Evolutionary conservation across 148 eudicot species (phyloP), one percentile per base, ranked within the genome.

Genomic region (Spergularia marina): DNA sequence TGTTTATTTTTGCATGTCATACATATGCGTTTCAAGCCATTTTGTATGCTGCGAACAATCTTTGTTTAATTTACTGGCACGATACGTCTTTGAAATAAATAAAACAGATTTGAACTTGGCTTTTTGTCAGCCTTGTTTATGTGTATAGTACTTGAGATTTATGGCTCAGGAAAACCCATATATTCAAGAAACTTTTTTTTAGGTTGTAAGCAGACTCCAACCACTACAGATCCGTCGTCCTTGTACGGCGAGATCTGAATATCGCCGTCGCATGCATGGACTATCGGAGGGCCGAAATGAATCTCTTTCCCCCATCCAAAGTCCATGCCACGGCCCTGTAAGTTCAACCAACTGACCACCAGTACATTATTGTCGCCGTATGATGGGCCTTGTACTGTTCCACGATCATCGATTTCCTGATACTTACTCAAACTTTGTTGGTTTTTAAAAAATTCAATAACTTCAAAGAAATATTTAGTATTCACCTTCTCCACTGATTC

Each of bases 251-350:
- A 56, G 3, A 56, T 56, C 18, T 56, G 21, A n/a, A 76, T 14
- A 17, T 69, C 68, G 9, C 74, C 74, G 23, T 77, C 74, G 4
- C 59, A 53, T 8, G 55, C 51, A 36, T 60, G 68, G 6, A n/a
- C 21, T 0, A 71, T 17, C 16, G 64, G 40, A 2, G 71, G 76
- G 0, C 57, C 76, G 64, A 72, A 53, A 23, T 30, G 68, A 4
- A 72, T 44, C 76, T 78, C 81, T 58, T 78, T 71, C 6, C 81
- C 76, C 76, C 71, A 71, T 12, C 81, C 81, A 44, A 78, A 78
- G 63, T 78, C 81, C 8, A 77, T 30, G 30, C 71, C 57, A 12
- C 18, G 56, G 21, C 20, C 4, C 1, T 54, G 34, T 51, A 77
- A 75, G 53, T 53, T 69, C 8, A 76, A 57, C 79, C 73, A 76